phyloP scores from a whole-genome alignment of 2,329 filamentous ascomycete species.

The Beauveria australis region DNA sequence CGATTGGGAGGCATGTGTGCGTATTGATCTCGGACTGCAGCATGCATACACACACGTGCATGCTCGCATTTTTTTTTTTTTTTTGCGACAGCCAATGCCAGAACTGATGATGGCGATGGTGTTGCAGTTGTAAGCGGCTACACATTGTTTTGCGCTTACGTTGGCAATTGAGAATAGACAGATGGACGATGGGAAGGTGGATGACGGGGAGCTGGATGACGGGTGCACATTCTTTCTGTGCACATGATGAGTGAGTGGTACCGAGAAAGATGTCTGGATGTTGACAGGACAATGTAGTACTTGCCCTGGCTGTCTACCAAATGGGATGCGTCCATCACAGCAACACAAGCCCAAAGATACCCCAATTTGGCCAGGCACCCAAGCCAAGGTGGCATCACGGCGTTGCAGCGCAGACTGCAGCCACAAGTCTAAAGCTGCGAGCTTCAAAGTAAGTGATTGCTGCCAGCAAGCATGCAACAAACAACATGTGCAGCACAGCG shows the following conservation, averaged over 20 bases:
- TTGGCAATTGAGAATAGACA: neutral
- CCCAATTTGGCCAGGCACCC: neutral
- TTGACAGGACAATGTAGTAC: neutral
- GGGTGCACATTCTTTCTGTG: neutral
- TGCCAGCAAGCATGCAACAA: constrained; percentile 3
- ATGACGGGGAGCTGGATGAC: neutral
- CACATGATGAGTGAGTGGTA: neutral
- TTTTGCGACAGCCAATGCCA: neutral
- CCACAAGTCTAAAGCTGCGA: constrained; percentile 3
- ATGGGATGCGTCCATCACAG: neutral
- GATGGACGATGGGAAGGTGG: neutral
- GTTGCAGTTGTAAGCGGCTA: neutral
- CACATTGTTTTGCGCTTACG: neutral
- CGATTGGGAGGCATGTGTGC: neutral
- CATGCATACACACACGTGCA: constrained; percentile 2
- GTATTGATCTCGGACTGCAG: constrained; percentile 4
- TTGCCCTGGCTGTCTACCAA: neutral
- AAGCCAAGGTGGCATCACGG: constrained; percentile 1
- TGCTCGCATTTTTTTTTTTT: constrained; percentile 3
- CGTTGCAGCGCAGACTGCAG: constrained; percentile 1
- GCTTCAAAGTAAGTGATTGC: neutral
- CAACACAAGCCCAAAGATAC: neutral
- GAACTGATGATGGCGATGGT: neutral
- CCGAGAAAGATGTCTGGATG: neutral
- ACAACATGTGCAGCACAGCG: neutral